Evolutionary conservation across 2,329 filamentous ascomycete species (phyloP).

Genomic region (Pseudogymnoascus sp.): DNA sequence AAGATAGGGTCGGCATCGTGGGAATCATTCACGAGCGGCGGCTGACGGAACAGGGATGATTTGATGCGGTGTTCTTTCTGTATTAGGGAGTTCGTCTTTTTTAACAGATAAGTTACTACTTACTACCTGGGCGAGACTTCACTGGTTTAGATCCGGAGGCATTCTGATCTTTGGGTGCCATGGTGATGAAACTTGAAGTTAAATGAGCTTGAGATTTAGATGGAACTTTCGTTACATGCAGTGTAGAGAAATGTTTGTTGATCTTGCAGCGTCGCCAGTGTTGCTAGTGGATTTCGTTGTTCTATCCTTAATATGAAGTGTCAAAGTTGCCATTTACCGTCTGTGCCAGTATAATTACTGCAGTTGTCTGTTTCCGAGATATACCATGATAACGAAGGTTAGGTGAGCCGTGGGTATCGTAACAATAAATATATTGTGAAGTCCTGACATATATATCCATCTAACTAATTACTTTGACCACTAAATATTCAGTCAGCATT

Average conservation of each 20-base stretch:
- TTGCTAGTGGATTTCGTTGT: not conserved
- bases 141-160: not conserved
- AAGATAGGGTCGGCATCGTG: not conserved
- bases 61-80: not conserved
- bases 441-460: not conserved
- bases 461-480: not conserved
- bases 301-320: not conserved
- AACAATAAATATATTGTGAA: not conserved
- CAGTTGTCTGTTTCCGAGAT: not conserved
- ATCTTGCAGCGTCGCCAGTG: not conserved
- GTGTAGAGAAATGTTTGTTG: not conserved
- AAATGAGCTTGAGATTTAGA: not conserved
- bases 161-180: not conserved
- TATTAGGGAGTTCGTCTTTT: not conserved
- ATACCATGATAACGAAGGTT: not conserved
- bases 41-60: not conserved
- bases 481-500: conserved; percentile 6
- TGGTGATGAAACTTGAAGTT: not conserved
- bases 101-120: not conserved
- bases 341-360: not conserved
- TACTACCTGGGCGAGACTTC: not conserved
- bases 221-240: not conserved
- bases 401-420: not conserved
- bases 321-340: not conserved
- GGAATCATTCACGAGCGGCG: not conserved